phyloP scores from a whole-genome alignment of 495 filamentous ascomycete genomes.

The Penicillium steckii region DNA sequence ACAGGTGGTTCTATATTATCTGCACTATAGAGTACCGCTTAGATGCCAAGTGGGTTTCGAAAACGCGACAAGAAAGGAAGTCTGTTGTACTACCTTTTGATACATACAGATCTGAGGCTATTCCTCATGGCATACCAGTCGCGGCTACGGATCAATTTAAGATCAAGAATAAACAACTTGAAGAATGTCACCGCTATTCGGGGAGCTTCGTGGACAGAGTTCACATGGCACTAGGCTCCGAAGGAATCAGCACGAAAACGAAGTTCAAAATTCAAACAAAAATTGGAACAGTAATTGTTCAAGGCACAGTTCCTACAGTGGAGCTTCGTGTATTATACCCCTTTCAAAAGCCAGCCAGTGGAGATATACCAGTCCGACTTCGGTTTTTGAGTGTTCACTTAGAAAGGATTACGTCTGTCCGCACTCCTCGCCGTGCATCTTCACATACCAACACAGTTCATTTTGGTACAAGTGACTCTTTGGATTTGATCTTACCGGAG shows the following conservation, averaged over 20 bases:
- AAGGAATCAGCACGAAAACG: neutral
- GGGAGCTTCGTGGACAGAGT: neutral
- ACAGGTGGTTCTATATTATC: neutral
- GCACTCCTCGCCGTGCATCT: neutral
- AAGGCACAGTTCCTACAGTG: neutral
- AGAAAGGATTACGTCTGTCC: neutral
- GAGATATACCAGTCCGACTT: neutral
- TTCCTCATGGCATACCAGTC: neutral
- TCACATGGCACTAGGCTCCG: neutral
- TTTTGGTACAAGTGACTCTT: neutral
- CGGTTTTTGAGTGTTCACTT: neutral
- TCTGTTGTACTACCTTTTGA: neutral
- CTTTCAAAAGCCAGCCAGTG: neutral
- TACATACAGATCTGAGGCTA: neutral
- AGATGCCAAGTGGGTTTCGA: neutral
- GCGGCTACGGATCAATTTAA: neutral
- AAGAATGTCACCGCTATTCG: neutral
- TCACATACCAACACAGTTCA: neutral
- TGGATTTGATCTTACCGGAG: neutral
- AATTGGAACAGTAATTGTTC: neutral
- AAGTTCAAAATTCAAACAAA: neutral
- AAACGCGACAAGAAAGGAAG: neutral
- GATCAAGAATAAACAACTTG: neutral
- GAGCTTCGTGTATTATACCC: neutral
- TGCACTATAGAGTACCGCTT: neutral